Base-by-base conservation (phyloP, 306 rosid genomes). In the Lithocarpus polystachyus region DNA sequence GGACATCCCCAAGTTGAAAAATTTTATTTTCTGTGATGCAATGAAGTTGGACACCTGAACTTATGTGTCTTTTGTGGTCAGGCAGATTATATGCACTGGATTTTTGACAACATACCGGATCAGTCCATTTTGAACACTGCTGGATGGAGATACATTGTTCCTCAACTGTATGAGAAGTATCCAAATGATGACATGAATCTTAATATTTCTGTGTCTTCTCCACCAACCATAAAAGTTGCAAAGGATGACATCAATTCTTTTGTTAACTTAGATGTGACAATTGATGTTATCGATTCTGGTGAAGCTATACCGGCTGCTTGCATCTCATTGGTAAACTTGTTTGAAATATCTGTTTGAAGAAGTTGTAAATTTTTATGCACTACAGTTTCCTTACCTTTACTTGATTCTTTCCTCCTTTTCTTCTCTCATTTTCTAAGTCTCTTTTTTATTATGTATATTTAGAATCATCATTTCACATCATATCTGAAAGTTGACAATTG, bases 101-200 rank as follows among this genome's bases (percentile, higher is more conserved):
- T 75, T 71, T 78, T 92, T 71, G 83, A 91, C 77, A 83, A 86
- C 37, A 68, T 81, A 72, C 88, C 97, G 2, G 84, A 86, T 77
- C 93, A 84, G 81, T 64, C 85, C 52, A 77, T 87, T 82, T 75
- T 92, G 85, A 92, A 91, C 85, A 92, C 97, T 60, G 81, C 91
- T 5, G 82, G 74, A 68, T 94, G 97, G 99, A 92, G 84, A 89
- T 84, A 86, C 82, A 68, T 92, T 79, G 60, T 92, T 85, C 99
- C 99, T 78, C 90, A 81, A 81, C 83, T 94, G 29, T 94, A 89
- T 93, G 84, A 77, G 81, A 74, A 51, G 51, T 94, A 92, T 84
- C 99, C 99, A 75, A 56, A 94, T 77, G 86, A 89, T 62, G 88
- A 88, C 82, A 91, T 94, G 86, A 79, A 83, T 64, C 86, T 94